Percentiles rank a stretch among this genome's conserved stretches.
Conservation (phyloP, 176 grass and related monocot genomes). For the Eleusine indica region DNA sequence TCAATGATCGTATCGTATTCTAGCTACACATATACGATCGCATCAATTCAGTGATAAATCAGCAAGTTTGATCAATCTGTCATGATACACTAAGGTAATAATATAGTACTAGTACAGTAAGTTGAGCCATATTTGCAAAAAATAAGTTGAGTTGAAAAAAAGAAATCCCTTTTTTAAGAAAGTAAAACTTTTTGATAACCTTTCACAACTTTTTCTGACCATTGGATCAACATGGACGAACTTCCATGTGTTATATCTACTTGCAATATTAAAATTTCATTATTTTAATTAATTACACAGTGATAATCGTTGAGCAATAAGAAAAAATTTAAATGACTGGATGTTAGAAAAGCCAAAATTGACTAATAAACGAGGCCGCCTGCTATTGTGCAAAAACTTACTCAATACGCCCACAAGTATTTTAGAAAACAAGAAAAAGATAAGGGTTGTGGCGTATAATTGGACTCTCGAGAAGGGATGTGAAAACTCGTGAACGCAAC, state of each 20-base stretch:
- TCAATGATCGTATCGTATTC: not conserved
- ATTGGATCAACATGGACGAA: not conserved
- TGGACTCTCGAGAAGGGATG: not conserved
- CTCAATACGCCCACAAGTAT: not conserved
- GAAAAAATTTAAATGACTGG: not conserved
- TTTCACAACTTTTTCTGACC: not conserved
- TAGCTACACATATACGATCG: not conserved
- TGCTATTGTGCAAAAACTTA: too few species aligned
- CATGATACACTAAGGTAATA: not conserved
- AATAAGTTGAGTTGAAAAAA: not conserved
- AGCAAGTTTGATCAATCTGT: not conserved
- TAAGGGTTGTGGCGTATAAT: not conserved
- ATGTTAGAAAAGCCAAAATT: not conserved
- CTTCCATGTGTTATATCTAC: not conserved
- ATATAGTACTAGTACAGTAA: not conserved
- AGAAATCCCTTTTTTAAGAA: not conserved
- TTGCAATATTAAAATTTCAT: not conserved
- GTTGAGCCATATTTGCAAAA: not conserved
- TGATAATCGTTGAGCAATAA: not conserved
- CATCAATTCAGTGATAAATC: not conserved
- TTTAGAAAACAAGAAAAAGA: not conserved
- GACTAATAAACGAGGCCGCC: too few species aligned
- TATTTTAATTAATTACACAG: not conserved
- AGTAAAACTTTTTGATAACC: not conserved
- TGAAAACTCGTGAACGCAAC: conserved; percentile 7